phyloP scores from a whole-genome alignment of 202 grass and related monocot species.

The Eragrostis tef region DNA sequence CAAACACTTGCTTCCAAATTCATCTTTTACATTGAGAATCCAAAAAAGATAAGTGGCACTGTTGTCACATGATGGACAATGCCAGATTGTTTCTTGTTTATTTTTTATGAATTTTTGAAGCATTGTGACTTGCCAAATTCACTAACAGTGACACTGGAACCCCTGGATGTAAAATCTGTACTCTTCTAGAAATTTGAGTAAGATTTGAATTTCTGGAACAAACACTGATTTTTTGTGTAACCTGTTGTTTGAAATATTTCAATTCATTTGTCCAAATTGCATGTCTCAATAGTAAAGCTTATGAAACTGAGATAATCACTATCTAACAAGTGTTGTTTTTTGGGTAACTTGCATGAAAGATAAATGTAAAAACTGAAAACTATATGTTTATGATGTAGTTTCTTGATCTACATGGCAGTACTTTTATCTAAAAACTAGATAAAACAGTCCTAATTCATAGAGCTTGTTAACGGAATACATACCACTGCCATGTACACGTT shows the following conservation, averaged over 20 bases:
- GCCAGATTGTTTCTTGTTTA: no score
- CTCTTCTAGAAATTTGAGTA: no score
- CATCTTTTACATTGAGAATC: no score
- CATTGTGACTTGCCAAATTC: no score
- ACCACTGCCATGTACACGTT: no score
- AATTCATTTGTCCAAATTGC: slow-evolving; percentile 2
- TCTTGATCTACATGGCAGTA: neutral
- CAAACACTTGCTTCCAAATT: no score
- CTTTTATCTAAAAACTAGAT: neutral
- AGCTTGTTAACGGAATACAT: neutral
- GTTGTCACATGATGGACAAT: no score
- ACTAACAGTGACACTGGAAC: no score
- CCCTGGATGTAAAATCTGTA: no score
- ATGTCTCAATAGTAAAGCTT: slow-evolving; percentile 18
- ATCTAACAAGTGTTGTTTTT: neutral
- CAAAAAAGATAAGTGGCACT: no score
- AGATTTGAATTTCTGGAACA: slow-evolving; percentile 17
- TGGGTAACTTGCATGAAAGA: slow-evolving; percentile 10
- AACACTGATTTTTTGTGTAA: neutral
- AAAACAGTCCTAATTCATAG: neutral
- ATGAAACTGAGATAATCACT: neutral
- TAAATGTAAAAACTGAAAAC: slow-evolving; percentile 10
- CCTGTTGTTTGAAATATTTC: slow-evolving; percentile 27
- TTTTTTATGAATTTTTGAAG: no score
- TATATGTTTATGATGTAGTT: slow-evolving; percentile 27